These are phyloP conservation scores for Diaporthe aspalathi DNA, from an alignment of 2,329 filamentous ascomycete genomes.

Conservation along the genomic window DNA sequence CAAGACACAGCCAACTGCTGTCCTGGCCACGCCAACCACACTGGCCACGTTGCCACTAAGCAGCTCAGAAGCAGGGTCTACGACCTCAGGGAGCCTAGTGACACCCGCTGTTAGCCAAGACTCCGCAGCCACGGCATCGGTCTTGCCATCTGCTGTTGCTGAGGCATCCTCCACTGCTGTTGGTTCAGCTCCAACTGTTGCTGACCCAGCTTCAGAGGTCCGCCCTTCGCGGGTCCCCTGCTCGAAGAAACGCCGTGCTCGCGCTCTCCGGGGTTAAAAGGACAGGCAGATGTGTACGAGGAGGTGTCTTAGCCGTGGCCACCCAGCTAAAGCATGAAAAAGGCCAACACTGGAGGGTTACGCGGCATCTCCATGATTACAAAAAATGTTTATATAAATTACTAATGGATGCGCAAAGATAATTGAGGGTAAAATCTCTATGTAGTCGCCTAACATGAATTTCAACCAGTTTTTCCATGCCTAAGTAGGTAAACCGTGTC, in stretches of 20 bases:
- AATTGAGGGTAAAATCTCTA: too few species aligned
- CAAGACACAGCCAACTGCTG: conserved; percentile 2
- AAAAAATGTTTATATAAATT: background rate
- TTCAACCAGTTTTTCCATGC: background rate
- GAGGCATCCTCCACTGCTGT: background rate
- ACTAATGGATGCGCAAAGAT: background rate
- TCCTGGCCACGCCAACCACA: background rate
- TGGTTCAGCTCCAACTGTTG: background rate
- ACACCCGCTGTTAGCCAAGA: background rate
- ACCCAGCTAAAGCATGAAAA: background rate
- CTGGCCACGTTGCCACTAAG: background rate
- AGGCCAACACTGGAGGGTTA: background rate
- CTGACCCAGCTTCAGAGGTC: background rate
- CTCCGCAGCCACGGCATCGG: background rate
- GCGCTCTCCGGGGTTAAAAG: background rate
- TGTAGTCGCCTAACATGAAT: background rate
- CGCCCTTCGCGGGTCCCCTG: conserved; percentile 12
- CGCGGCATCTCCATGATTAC: background rate
- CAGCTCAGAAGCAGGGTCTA: background rate
- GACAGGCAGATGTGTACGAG: background rate
- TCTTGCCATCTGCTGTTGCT: background rate
- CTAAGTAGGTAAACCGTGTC: too few species aligned
- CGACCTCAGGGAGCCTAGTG: background rate
- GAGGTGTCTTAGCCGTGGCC: too few species aligned
- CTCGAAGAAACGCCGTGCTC: conserved; percentile 13